Evolutionary conservation across 148 eudicot species (phyloP).

Genomic region (Beta vulgaris): DNA sequence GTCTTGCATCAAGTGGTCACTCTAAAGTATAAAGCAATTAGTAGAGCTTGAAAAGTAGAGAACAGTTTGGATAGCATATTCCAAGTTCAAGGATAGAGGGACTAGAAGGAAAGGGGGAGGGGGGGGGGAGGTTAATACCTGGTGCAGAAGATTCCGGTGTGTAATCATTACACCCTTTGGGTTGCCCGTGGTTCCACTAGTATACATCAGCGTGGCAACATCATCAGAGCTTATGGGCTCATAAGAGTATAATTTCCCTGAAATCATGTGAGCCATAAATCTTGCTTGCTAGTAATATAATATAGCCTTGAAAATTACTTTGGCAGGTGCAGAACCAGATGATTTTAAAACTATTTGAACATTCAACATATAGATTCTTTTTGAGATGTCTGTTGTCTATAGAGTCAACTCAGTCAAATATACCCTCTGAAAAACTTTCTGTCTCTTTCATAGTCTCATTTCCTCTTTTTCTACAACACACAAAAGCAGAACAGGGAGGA

Average conservation of each 20-base stretch:
- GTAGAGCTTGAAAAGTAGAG: not conserved
- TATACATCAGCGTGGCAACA: constrained; percentile 81
- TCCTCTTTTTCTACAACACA: not conserved
- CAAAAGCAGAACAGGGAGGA: not conserved
- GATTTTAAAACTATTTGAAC: constrained; percentile 1
- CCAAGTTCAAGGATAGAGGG: not conserved
- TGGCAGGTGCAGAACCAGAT: not conserved
- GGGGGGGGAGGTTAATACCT: constrained; percentile 40
- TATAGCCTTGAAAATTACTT: not conserved
- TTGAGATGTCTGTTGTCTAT: not conserved
- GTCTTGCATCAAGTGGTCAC: not conserved
- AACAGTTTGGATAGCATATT: not conserved
- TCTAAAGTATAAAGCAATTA: not conserved
- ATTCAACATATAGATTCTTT: not conserved
- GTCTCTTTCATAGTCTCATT: not conserved
- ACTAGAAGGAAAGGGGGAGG: not conserved
- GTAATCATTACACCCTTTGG: constrained; percentile 99
- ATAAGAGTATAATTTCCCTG: constrained; percentile 62
- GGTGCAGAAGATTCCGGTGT: constrained; percentile 86
- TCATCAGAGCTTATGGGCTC: constrained; percentile 79
- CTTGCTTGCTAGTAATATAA: not conserved
- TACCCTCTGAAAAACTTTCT: not conserved
- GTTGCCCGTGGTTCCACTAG: constrained; percentile 94
- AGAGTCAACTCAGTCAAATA: not conserved
- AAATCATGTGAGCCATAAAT: constrained; percentile 17